phyloP scores from a whole-genome alignment of 495 filamentous ascomycete genomes.

The Aspergillus sclerotioniger region DNA sequence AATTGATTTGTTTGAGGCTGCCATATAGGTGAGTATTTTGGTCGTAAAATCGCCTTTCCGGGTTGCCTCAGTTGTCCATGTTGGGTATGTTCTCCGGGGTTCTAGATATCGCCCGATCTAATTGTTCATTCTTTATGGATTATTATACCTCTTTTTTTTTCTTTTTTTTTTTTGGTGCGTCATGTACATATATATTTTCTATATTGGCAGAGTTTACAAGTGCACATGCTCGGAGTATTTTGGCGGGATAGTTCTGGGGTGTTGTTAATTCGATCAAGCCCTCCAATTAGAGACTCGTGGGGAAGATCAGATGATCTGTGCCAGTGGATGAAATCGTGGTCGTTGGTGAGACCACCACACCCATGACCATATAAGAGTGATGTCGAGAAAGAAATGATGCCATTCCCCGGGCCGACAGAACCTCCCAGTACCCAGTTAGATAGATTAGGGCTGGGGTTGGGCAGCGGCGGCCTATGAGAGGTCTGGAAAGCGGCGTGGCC shows the following conservation, averaged over 20 bases:
- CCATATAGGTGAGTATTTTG: constrained; percentile 7
- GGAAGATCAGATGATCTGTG: neutral
- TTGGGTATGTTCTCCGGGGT: constrained; percentile 7
- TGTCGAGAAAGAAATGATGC: neutral
- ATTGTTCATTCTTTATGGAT: neutral
- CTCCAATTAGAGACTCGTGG: neutral
- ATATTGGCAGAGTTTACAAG: neutral
- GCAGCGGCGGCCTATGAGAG: constrained; percentile 18
- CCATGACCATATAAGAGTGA: no score
- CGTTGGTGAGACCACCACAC: no score
- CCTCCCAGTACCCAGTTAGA: neutral
- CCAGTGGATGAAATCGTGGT: no score
- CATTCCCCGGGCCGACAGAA: neutral
- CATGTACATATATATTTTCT: neutral
- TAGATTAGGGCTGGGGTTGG: constrained; percentile 18
- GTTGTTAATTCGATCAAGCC: neutral
- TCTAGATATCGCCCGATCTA: constrained; percentile 4
- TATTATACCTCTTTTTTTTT: neutral
- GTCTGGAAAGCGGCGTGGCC: constrained; percentile 24
- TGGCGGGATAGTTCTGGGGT: neutral
- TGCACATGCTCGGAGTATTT: neutral
- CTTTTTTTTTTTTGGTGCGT: neutral
- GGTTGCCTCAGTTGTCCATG: no score
- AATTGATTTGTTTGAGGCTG: constrained; percentile 20
- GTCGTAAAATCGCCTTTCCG: constrained; percentile 10